Evolutionary conservation across 441 rosid genomes (phyloP), one percentile per base, ranked within the genome.

Genomic region (Lagerstroemia fauriei): DNA sequence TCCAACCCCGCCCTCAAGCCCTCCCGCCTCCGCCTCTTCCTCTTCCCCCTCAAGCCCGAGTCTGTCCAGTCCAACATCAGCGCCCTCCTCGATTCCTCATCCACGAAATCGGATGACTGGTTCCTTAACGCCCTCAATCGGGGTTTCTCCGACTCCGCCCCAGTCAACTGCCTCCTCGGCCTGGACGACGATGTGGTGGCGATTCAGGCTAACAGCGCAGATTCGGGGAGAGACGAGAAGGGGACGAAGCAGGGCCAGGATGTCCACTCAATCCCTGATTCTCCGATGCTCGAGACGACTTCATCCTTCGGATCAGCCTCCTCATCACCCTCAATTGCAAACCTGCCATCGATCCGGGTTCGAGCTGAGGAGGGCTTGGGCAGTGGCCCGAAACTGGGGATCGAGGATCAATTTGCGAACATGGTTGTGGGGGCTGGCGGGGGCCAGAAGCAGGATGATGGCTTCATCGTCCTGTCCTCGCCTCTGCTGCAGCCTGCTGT

Each of bases 261-360:
- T 84, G 92, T 95, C 72, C 94, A 96, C 76, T 93, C 94, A 8
- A 91, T 95, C 73, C 99, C 99, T 31, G 99, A 96, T 86, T 96
- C 99, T 68, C 98, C 98, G 38, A 93, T 96, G 99, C 75, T 95
- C 86, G 99, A 96, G 48, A 95, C 93, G 0, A 84, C 92, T 12
- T 95, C 99, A 25, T 96, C 98, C 8, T 96, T 96, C 75, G 99
- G 98, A 75, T 96, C 99, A 14, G 90, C 97, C 83, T 96, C 98
- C 41, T 94, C 98, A 5, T 92, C 95, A 3, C 99, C 98, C 65
- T 96, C 90, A 0, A 87, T 94, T 31, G 98, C 95, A 41, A 92
- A 96, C 88, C 89, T 95, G 81, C 98, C 98, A 12, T 97, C 99
- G 48, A 93, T 94, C 79, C 91, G 94, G 83, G 97, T 96, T 57